Conservation (phyloP, 192 early-diverging fungal species). For the Phycomyces blakesleeanus region DNA sequence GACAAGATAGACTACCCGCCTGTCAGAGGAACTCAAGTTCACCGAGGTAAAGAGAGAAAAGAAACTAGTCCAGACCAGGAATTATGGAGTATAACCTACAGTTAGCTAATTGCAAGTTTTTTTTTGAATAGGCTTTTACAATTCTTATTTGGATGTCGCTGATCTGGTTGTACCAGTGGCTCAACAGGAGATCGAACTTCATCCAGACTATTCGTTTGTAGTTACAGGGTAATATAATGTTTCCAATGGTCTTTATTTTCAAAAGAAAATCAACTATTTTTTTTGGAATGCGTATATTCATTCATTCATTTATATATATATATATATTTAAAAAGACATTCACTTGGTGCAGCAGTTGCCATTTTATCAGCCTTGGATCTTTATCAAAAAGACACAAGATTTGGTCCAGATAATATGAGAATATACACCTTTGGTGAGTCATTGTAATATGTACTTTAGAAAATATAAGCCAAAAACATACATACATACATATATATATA, state of each 20-base stretch:
- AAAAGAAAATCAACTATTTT: no score
- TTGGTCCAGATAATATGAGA: conserved; percentile 11
- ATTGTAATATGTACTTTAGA: neutral
- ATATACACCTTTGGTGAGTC: conserved; percentile 17
- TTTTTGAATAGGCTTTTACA: neutral
- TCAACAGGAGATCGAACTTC: neutral
- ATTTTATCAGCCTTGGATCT: conserved; percentile 22
- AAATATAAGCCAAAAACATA: neutral
- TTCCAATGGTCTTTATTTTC: no score
- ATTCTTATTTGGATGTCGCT: neutral
- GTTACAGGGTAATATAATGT: conserved; percentile 29
- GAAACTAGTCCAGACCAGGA: neutral
- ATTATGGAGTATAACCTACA: neutral
- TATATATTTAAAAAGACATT: conserved; percentile 16
- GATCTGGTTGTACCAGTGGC: neutral
- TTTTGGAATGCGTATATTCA: no score
- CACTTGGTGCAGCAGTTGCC: conserved; percentile 24
- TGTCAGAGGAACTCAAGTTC: conserved; percentile 16
- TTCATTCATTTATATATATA: no score
- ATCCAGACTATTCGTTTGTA: conserved; percentile 21
- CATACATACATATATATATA: neutral
- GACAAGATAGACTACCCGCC: conserved; percentile 12
- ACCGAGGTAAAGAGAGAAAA: conserved; percentile 15
- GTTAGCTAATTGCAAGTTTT: neutral
- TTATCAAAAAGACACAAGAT: conserved; percentile 13